Conservation (phyloP, 2,329 filamentous ascomycete species). For the Nemania serpens region DNA sequence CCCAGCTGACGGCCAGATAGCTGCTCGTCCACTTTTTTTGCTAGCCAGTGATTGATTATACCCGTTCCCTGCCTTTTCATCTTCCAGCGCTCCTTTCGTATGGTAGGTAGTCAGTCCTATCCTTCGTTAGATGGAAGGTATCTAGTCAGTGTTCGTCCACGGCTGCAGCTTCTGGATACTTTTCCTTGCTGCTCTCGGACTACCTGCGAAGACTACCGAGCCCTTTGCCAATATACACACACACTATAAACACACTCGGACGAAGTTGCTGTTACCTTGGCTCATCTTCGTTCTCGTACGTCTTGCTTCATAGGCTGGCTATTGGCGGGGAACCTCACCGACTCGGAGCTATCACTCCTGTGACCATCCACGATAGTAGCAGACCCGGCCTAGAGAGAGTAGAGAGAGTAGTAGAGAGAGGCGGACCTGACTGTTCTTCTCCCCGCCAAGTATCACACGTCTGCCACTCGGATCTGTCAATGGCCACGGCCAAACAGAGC, state of each 20-base stretch:
- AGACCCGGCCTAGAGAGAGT: neutral
- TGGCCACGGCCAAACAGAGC: conserved; percentile 37
- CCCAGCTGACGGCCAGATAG: conserved; percentile 15
- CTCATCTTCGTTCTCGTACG: neutral
- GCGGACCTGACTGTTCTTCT: conserved; percentile 4
- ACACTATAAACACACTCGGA: neutral
- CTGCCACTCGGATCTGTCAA: conserved; percentile 33
- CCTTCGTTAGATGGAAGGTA: conserved; percentile 8
- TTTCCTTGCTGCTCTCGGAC: neutral
- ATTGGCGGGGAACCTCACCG: conserved; percentile 21
- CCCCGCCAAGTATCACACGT: conserved; percentile 22
- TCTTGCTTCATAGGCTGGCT: neutral
- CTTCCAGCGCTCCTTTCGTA: conserved; percentile 7
- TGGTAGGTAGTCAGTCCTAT: conserved; percentile 1
- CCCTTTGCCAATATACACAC: conserved; percentile 3
- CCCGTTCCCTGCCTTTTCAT: conserved; percentile 16
- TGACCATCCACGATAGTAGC: conserved; percentile 1
- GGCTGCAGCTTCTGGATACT: conserved; percentile 6
- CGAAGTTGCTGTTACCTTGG: neutral
- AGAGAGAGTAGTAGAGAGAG: neutral
- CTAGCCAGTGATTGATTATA: conserved; percentile 7
- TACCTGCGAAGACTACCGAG: neutral
- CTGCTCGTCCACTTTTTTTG: conserved; percentile 27
- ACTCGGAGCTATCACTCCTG: conserved; percentile 1
- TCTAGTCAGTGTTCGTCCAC: conserved; percentile 10